Conservation (phyloP, 2,329 filamentous ascomycete species). For the Calonectria pteridis region DNA sequence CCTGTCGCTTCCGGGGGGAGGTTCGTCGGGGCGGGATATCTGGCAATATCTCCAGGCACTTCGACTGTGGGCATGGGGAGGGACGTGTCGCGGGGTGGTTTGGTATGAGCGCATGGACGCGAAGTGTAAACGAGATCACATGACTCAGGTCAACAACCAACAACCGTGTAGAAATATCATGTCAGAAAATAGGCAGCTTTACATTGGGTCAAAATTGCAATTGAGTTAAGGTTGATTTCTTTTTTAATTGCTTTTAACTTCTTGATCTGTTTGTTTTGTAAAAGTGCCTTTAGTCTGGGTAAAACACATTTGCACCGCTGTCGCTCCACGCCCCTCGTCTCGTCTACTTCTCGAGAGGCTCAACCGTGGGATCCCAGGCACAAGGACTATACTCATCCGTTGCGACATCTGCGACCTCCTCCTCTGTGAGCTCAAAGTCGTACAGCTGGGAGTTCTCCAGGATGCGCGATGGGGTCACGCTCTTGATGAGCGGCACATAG, state of each 20-base stretch:
- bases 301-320: neutral
- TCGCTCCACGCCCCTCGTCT: neutral
- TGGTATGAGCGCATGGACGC: conserved; percentile 27
- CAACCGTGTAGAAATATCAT: neutral
- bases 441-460: conserved; percentile 70
- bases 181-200: neutral
- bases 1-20: neutral
- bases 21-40: neutral
- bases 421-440: conserved; percentile 67
- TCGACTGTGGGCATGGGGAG: neutral
- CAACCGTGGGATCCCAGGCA: conserved; percentile 68
- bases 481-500: conserved; percentile 80
- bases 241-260: neutral
- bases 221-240: neutral
- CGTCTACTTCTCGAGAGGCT: conserved; percentile 56
- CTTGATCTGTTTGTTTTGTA: too few species aligned
- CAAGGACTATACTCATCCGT: conserved; percentile 66
- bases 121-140: conserved; percentile 45
- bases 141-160: conserved; percentile 31
- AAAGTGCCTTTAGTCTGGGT: neutral
- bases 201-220: neutral
- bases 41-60: neutral
- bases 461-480: conserved; percentile 75
- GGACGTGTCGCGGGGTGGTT: conserved; percentile 27
- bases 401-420: conserved; percentile 64